Evolutionary conservation across 176 grass and related monocot species (phyloP).

Genomic region (Dactylis glomerata): DNA sequence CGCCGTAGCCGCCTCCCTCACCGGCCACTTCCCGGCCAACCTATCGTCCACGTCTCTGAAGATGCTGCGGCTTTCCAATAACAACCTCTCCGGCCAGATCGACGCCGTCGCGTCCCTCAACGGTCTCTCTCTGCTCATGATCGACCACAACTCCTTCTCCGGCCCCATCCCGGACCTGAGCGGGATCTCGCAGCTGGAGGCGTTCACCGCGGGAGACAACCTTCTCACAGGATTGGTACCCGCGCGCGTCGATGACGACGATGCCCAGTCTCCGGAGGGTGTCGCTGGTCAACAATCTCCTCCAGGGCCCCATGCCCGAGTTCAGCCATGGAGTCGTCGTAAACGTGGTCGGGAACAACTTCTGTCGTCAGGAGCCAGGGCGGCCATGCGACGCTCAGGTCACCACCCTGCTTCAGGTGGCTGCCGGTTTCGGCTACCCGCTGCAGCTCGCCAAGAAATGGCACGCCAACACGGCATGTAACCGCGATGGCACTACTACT

Average conservation of each 20-base stretch:
- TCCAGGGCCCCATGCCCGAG: conserved; percentile 57
- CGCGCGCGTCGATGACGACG: conserved; percentile 24
- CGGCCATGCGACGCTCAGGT: conserved; percentile 46
- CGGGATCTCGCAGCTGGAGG: conserved; percentile 28
- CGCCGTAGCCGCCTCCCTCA: conserved; percentile 43
- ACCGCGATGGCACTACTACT: too few species aligned
- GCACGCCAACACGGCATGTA: conserved; percentile 53
- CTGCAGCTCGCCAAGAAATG: conserved; percentile 36
- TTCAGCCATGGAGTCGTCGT: conserved; percentile 35
- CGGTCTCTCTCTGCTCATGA: conserved; percentile 41
- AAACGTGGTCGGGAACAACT: conserved; percentile 26
- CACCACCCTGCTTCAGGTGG: conserved; percentile 51
- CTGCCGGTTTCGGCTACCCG: conserved; percentile 66
- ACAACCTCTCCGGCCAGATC: conserved; percentile 68
- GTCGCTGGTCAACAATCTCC: conserved; percentile 54
- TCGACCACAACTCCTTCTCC: conserved; percentile 62
- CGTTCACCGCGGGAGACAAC: conserved; percentile 72
- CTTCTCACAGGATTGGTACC: conserved; percentile 56
- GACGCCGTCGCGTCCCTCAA: conserved; percentile 47
- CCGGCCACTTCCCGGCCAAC: conserved; percentile 40
- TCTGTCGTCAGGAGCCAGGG: conserved; percentile 25
- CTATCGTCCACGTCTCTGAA: conserved; percentile 35
- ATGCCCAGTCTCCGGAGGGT: conserved; percentile 26
- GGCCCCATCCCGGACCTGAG: conserved; percentile 70
- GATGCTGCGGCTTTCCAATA: conserved; percentile 44